Percentiles rank a stretch among this genome's conserved stretches.
Evolutionary conservation across 352 stramenopile genomes (phyloP).

Genomic region (Globisporangium megalacanthum): DNA sequence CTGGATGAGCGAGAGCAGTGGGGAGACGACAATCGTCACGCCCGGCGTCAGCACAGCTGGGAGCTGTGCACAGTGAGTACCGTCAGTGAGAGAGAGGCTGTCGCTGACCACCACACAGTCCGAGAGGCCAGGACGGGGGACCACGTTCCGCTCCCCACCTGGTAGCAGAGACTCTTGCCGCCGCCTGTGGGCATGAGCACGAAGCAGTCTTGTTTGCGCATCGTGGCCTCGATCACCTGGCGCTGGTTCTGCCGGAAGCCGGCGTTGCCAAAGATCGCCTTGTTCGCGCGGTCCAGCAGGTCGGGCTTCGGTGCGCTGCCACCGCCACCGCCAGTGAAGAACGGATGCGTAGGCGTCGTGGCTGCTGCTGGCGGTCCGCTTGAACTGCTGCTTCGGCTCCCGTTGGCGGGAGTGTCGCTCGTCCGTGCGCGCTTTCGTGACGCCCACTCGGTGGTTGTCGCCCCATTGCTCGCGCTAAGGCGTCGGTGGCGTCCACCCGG

Average conservation of each 20-base stretch:
- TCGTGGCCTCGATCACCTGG: conserved; percentile 89
- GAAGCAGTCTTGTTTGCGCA: conserved; percentile 89
- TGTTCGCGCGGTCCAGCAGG: conserved; percentile 49
- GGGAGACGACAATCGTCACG: conserved; percentile 93
- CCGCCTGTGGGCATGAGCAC: conserved; percentile 93
- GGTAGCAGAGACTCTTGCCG: conserved; percentile 92
- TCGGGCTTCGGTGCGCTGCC: conserved; percentile 15
- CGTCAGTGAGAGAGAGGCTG: background rate
- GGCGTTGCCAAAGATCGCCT: conserved; percentile 60
- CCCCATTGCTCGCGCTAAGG: background rate
- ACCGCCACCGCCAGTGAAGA: background rate
- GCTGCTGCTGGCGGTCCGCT: background rate
- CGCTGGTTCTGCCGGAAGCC: conserved; percentile 91
- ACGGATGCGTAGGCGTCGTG: background rate
- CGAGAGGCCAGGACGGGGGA: background rate
- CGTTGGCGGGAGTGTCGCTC: background rate
- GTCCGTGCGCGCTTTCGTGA: conserved; percentile 4
- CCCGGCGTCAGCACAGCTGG: conserved; percentile 55
- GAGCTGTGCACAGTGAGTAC: conserved; percentile 13
- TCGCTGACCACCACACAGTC: too few relatives aligned
- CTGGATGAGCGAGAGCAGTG: conserved; percentile 92
- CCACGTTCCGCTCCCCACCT: conserved; percentile 37
- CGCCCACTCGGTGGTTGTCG: conserved; percentile 5
- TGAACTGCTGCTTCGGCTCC: background rate
- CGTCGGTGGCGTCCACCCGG: conserved; percentile 11